Base-by-base conservation (phyloP, 2,329 filamentous ascomycete species). In the Colletotrichum tropicale region DNA sequence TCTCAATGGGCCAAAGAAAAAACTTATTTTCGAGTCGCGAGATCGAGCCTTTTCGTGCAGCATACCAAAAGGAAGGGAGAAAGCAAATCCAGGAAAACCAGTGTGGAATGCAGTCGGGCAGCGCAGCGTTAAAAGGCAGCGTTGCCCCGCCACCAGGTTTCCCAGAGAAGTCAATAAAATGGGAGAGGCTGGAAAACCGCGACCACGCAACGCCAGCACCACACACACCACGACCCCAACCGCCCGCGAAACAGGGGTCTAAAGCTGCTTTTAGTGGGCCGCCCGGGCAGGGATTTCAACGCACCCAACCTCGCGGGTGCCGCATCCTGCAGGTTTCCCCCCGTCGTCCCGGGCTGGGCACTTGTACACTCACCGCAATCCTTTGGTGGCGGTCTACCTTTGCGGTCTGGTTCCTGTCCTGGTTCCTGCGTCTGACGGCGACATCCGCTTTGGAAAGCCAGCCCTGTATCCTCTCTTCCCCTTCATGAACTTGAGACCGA, bases 131-230 rank as follows among this genome's bases (percentile, higher is more conserved):
- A 86, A 86, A 86, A 84, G 77, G 79, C 78, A 76, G 80, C 81
- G 87, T 88, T 88, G 87, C 86, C 87, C 87, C 84, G 87, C 87
- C 87, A 89, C 86, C 84, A 72, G 76, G 74, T 81, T 84, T 83
- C 43, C 66, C 56, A 64, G 62, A 81, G 83, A 52, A 52, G 43
- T 84, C 83, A 85, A 85, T 82, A 84, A 64, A 81, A 78, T 78
- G 71, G 26, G 80, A 80, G 80, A 82, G 82, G 83, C 82, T 85
- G 83, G 83, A 66, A 62, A 56, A 28, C 64, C 64, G 74, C 74
- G 70, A 73, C 74, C 18, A 68, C 55, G 43, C 43, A 52, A 52
- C 43, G n/a, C 43, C 43, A 21, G 43, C 43, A 52, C 43, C 43
- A 52, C 43, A 13, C 43, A 52, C 68, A 65, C 62, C 64, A 72